Evolutionary conservation across 2,329 filamentous ascomycete genomes (phyloP), one percentile per base, ranked within the genome.

Genomic region (Fusarium sp.): DNA sequence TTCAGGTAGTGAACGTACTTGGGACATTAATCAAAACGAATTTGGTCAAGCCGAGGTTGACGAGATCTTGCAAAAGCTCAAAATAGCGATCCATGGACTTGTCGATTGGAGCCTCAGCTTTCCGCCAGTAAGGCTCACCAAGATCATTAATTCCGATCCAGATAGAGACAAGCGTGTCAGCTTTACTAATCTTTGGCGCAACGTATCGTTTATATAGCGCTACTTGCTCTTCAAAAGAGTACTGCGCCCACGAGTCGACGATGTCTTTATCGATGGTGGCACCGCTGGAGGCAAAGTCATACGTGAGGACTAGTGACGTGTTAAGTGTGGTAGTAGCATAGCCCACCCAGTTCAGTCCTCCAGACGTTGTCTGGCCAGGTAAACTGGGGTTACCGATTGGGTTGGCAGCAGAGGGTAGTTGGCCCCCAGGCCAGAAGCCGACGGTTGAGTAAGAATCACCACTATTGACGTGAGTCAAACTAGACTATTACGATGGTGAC

Each of bases 61-160:
- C 48, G 9, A 66, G 38, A 2, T 29, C 45, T 28, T 66, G 44
- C 6, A 66, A 13, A 11, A 66, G 62, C 22, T 66, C 62, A 41
- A 66, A 66, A 22, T 66, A 66, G 1, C 63, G 36, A 19, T 63
- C 35, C 3, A 66, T 43, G 10, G 53, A 55, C 44, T 62, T 45
- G 5, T 47, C 42, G 5, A 68, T 47, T 11, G 57, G 64, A 9
- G 65, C 48, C 3, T 39, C 53, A 0, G 51, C 50, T 40, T 51
- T 58, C 9, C 61, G 58, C 65, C 64, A 68, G 25, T 63, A 68
- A 0, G 65, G 48, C 29, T 68, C 61, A 0, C 65, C 65, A 13
- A 68, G 53, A 25, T 68, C 65, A 25, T 68, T 68, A 13, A 68
- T 68, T 1, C 65, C 65, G 6, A 67, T 65, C 65, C 65, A 68